Evolutionary conservation across 2,329 filamentous ascomycete species (phyloP), one percentile per base, ranked within the genome.

Genomic region (Cladosporium austrohemisphaericum): DNA sequence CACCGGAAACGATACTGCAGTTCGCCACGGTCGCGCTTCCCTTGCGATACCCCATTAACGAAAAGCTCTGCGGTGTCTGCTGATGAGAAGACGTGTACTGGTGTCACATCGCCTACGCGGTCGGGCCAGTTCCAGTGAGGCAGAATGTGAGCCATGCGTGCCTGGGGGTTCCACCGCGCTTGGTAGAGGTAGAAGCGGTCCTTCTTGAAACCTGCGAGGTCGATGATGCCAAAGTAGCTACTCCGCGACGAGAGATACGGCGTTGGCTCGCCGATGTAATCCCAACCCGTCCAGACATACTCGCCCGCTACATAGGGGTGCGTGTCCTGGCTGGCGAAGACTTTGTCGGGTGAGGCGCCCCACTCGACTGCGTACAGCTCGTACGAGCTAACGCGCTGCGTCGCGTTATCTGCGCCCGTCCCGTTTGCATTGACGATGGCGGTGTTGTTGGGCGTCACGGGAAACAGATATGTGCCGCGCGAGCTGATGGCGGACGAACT

Each of bases 41-140:
- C 77, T 3, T 65, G 65, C 0, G 74, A 76, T 32, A 67, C 55
- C 2, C 72, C 75, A 45, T 79, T 80, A 10, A 80, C 56, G 52
- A 79, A 80, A 2, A 80, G 61, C 63, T 80, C 77, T 3, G 76
- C 77, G 55, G 77, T 75, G 52, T 79, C 75, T 2, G 65, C 77
- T 1, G 71, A 64, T 0, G 75, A 69, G 54, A 77, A 79, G 0
- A 79, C 76, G 55, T 80, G 76, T 1, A 80, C 76, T 0, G 77
- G 77, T 3, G 77, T 80, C 1, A 72, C 65, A 49, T 71, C 53
- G 1, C 74, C 74, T 0, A 68, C 66, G 0, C 76, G 64, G 13
- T 72, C 70, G 0, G 75, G 71, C 75, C 76, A 81, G 13, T 67
- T 78, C 77, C 77, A 80, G 57, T 80, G 77, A 2, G 77, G 77